phyloP scores from a whole-genome alignment of 2,329 filamentous ascomycete species.

The Aspergillus fumigatus region DNA sequence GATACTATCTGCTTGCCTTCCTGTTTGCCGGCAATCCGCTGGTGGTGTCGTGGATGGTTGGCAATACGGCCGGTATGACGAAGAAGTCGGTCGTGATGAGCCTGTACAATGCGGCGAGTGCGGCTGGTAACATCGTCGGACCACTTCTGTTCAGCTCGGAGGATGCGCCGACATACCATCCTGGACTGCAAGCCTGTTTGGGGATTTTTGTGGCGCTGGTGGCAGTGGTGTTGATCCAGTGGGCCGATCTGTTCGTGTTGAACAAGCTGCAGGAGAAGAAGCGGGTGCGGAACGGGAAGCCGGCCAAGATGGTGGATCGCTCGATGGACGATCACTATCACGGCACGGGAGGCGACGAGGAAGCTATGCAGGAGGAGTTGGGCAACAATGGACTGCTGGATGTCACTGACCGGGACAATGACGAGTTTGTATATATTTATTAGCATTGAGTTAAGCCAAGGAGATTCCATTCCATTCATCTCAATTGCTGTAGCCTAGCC shows the following conservation, averaged over 20 bases:
- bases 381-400: conserved; percentile 55
- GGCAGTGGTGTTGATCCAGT: conserved; percentile 51
- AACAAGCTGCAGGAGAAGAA: conserved; percentile 53
- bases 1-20: conserved; percentile 64
- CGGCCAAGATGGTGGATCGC: conserved; percentile 54
- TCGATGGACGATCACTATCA: conserved; percentile 57
- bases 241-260: conserved; percentile 49
- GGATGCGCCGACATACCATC: conserved; percentile 56
- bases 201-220: conserved; percentile 47
- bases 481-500: not conserved
- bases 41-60: conserved; percentile 64
- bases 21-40: conserved; percentile 63
- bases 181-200: conserved; percentile 52
- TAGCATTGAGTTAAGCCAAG: conserved; percentile 18
- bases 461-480: not conserved
- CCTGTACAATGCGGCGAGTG: conserved; percentile 59
- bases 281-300: conserved; percentile 57
- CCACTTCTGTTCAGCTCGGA: conserved; percentile 57
- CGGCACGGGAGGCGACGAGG: conserved; percentile 16
- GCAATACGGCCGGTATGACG: conserved; percentile 63
- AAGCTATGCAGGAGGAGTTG: conserved; percentile 23
- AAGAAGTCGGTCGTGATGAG: conserved; percentile 64
- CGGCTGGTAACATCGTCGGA: conserved; percentile 63
- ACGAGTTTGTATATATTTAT: conserved; percentile 64
- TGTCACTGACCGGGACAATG: conserved; percentile 61